phyloP scores from a whole-genome alignment of 129 eudicot species.

The Solidago caesia region DNA sequence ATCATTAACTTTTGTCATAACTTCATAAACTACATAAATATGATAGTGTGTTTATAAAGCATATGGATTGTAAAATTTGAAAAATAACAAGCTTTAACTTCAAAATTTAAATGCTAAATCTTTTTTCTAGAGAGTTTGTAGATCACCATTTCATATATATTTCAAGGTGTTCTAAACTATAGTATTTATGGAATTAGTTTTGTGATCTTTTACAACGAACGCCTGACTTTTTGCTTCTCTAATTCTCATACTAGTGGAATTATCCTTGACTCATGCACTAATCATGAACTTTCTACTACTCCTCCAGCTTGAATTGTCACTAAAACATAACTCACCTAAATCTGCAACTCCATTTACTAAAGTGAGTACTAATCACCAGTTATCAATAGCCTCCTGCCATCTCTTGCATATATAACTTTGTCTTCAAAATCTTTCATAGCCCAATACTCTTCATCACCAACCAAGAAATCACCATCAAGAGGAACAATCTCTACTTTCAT shows the following conservation, averaged over 20 bases:
- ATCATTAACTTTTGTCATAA: too few relatives aligned
- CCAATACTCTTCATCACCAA: conserved; percentile 80
- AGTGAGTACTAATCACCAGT: conserved; percentile 55
- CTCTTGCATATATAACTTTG: conserved; percentile 51
- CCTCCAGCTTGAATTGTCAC: conserved; percentile 94
- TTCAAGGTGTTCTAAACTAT: too few relatives aligned
- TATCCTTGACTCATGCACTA: conserved; percentile 52
- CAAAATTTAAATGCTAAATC: too few relatives aligned
- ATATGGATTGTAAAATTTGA: too few relatives aligned
- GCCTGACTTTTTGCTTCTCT: conserved; percentile 74
- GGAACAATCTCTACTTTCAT: too few relatives aligned
- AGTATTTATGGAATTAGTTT: neutral
- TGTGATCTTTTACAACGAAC: conserved; percentile 72
- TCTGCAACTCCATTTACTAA: conserved; percentile 63
- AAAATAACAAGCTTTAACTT: too few relatives aligned
- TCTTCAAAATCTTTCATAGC: conserved; percentile 42
- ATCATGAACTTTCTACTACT: conserved; percentile 71
- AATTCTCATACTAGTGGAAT: conserved; percentile 34
- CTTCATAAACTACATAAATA: too few relatives aligned
- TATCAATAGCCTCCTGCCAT: conserved; percentile 77
- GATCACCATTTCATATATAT: too few relatives aligned
- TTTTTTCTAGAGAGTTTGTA: too few relatives aligned
- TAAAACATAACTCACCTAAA: conserved; percentile 59
- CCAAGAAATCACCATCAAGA: too few relatives aligned
- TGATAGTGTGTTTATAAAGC: too few relatives aligned